Evolutionary conservation across 805 yeast species (phyloP).

Genomic region (Starmerella bacillaris): DNA sequence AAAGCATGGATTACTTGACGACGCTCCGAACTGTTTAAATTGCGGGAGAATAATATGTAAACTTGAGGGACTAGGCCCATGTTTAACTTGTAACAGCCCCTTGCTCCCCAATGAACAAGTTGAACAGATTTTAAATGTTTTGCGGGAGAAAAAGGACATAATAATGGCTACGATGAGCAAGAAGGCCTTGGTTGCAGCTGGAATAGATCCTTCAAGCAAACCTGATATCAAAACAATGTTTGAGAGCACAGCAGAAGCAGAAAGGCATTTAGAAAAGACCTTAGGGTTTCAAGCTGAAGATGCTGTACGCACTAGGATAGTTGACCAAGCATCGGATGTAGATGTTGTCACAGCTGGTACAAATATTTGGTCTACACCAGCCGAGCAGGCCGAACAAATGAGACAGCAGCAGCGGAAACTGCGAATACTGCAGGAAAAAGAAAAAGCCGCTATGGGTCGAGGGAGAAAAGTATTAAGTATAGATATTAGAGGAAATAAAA

Average conservation of each 20-base stretch:
- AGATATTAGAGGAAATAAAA: constrained; percentile 67
- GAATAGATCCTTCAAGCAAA: constrained; percentile 17
- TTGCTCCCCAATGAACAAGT: constrained; percentile 49
- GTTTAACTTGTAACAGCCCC: constrained; percentile 62
- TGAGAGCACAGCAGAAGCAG: constrained; percentile 33
- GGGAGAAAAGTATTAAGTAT: constrained; percentile 62
- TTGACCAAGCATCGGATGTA: constrained; percentile 83
- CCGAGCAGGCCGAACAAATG: constrained; percentile 72
- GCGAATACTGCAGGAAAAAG: constrained; percentile 39
- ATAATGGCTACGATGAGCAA: constrained; percentile 22
- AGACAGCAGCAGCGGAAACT: constrained; percentile 67
- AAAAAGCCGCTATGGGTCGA: constrained; percentile 45
- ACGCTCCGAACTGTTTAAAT: constrained; percentile 81
- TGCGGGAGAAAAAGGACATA: constrained; percentile 35
- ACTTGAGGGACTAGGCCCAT: constrained; percentile 79
- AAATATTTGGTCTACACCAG: constrained; percentile 64
- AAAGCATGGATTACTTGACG: constrained; percentile 70
- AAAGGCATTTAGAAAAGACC: constrained; percentile 51
- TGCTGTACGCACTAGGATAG: constrained; percentile 76
- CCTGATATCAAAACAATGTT: constrained; percentile 1
- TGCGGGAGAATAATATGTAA: constrained; percentile 90
- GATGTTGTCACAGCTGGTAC: constrained; percentile 40
- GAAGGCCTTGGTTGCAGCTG: constrained; percentile 25
- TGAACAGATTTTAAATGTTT: constrained; percentile 35
- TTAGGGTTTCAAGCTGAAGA: constrained; percentile 70